Conservation (phyloP, 495 filamentous ascomycete species). For the Trichoderma erinaceum region DNA sequence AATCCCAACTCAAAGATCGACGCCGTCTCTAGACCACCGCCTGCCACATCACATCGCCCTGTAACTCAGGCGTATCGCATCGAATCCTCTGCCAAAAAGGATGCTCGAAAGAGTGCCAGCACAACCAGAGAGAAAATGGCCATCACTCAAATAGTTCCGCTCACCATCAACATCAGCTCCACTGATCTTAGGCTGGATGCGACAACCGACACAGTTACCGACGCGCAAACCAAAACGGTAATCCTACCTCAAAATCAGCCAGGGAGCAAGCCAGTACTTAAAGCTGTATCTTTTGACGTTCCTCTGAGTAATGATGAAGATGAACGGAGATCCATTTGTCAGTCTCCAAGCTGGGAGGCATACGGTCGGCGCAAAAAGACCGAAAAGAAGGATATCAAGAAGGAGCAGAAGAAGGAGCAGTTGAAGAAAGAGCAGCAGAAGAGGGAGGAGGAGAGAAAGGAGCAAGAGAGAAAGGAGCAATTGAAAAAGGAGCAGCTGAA, state of each 20-base stretch:
- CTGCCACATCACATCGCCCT: background rate
- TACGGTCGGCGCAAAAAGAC: slow-evolving; percentile 41
- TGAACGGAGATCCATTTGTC: slow-evolving; percentile 40
- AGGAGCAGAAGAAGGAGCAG: slow-evolving; percentile 4
- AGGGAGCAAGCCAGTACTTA: background rate
- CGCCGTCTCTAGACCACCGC: background rate
- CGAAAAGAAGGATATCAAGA: slow-evolving; percentile 38
- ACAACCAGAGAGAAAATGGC: background rate
- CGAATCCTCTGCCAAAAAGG: background rate
- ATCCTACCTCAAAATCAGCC: background rate
- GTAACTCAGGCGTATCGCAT: background rate
- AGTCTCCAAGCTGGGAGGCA: slow-evolving; percentile 51
- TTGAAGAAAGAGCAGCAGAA: background rate
- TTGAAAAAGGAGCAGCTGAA: slow-evolving; percentile 3
- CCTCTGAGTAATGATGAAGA: slow-evolving; percentile 22
- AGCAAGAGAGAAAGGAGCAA: background rate
- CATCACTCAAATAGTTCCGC: background rate
- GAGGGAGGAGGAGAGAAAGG: background rate
- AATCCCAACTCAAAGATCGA: background rate
- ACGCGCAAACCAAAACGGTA: background rate
- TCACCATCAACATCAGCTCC: slow-evolving; percentile 7
- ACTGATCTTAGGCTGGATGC: background rate
- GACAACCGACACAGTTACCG: background rate
- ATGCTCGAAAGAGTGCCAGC: background rate
- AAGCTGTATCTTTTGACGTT: slow-evolving; percentile 3